These are phyloP conservation scores for Elsinoe perseae DNA, from an alignment of 2,329 filamentous ascomycete species.

Conservation along the genomic window DNA sequence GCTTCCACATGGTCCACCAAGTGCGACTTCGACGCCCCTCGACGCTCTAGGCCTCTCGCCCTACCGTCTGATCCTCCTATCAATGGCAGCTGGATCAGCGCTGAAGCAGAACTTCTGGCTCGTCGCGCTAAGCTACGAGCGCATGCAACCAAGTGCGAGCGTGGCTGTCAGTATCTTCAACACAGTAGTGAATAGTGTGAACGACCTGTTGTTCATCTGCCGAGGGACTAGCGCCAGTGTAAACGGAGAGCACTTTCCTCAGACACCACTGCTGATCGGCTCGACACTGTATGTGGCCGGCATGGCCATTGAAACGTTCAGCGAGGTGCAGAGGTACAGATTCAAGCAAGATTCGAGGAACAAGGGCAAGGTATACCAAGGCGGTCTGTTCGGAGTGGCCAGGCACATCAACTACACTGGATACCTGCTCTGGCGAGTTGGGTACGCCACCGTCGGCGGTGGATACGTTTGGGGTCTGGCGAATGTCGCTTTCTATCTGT, in stretches of 20 bases:
- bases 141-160: conserved; percentile 41
- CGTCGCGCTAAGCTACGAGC: conserved; percentile 41
- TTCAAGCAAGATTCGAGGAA: conserved; percentile 47
- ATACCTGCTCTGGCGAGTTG: conserved; percentile 45
- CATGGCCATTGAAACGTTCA: conserved; percentile 46
- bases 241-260: conserved; percentile 36
- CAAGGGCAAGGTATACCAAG: conserved; percentile 45
- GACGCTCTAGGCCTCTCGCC: conserved; percentile 43
- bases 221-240: conserved; percentile 41
- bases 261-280: conserved; percentile 42
- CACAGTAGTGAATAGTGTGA: conserved; percentile 47
- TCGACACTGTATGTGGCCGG: conserved; percentile 44
- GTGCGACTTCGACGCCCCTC: conserved; percentile 35
- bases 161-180: conserved; percentile 46
- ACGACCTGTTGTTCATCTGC: conserved; percentile 48
- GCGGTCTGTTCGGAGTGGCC: conserved; percentile 43
- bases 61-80: conserved; percentile 44
- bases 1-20: conserved; percentile 36
- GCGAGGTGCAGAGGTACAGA: conserved; percentile 49
- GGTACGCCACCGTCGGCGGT: conserved; percentile 42
- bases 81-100: conserved; percentile 46
- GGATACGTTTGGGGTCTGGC: conserved; percentile 40
- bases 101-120: conserved; percentile 53
- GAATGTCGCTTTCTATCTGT: conserved; percentile 36
- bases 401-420: conserved; percentile 50